A percentile compares a stretch with the other conserved stretches of the same genome.
Evolutionary conservation across 2,329 filamentous ascomycete genomes (phyloP).

Genomic region (Metarhizium brunneum): DNA sequence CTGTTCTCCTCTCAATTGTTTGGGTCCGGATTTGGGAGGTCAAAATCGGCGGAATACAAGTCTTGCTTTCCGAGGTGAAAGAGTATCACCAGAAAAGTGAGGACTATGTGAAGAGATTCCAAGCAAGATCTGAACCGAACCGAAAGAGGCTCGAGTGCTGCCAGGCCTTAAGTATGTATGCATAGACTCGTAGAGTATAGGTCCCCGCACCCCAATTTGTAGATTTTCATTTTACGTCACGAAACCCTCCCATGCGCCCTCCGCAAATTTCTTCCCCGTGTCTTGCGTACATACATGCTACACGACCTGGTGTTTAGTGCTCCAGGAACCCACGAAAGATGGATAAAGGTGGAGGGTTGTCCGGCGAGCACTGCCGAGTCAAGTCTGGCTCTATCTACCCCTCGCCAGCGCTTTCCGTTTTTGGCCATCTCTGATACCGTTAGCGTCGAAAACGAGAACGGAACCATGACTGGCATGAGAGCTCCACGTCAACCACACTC

Average conservation of each 20-base stretch:
- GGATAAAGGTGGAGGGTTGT: constrained; percentile 1
- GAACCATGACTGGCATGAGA: no score
- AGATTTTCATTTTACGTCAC: neutral
- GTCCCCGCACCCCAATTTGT: neutral
- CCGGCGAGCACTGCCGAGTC: constrained; percentile 5
- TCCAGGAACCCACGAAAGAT: neutral
- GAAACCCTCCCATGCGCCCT: neutral
- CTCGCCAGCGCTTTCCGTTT: constrained; percentile 4
- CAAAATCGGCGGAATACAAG: neutral
- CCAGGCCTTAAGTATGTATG: neutral
- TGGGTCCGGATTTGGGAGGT: no score
- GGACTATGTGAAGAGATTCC: neutral
- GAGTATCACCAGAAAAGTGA: neutral
- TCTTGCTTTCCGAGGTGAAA: neutral
- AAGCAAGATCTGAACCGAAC: neutral
- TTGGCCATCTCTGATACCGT: neutral
- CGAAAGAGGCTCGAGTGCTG: neutral
- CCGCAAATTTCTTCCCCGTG: neutral
- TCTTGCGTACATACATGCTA: neutral
- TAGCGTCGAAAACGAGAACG: neutral
- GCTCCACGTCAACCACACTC: neutral
- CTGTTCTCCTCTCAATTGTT: neutral
- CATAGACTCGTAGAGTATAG: neutral
- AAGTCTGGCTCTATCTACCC: neutral
- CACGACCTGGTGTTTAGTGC: neutral